These are phyloP conservation scores for Epichloe hybrida DNA, from an alignment of 2,329 filamentous ascomycete species.

Conservation along the genomic window DNA sequence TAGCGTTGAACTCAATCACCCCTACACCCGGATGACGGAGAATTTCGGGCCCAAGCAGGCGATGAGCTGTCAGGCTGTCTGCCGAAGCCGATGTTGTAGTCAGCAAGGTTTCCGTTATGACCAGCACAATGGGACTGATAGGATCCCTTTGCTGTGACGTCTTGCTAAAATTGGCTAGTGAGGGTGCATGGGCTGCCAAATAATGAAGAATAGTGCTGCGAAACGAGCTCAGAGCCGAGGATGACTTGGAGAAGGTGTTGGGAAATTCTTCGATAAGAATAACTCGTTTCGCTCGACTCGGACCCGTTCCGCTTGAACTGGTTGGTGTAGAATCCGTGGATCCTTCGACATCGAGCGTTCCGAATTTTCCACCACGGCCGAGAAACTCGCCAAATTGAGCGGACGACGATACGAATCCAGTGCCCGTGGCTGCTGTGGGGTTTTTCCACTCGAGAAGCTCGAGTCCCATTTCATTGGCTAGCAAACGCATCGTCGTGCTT, in stretches of 20 bases:
- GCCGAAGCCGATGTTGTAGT: constrained; percentile 73
- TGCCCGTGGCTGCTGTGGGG: constrained; percentile 47
- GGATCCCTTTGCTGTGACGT: constrained; percentile 26
- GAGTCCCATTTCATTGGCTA: constrained; percentile 64
- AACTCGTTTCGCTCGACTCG: constrained; percentile 30
- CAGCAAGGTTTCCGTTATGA: constrained; percentile 82
- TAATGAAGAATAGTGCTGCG: constrained; percentile 63
- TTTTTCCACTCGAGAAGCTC: constrained; percentile 87
- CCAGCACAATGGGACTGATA: constrained; percentile 65
- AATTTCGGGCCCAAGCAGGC: constrained; percentile 76
- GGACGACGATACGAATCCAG: constrained; percentile 55
- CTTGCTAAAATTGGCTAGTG: constrained; percentile 33
- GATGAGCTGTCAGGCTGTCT: constrained; percentile 87
- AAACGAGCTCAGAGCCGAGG: constrained; percentile 54
- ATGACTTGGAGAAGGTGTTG: constrained; percentile 56
- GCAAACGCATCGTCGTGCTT: constrained; percentile 68
- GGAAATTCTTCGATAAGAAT: constrained; percentile 76
- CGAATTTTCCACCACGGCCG: constrained; percentile 65
- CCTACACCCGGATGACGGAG: constrained; percentile 65
- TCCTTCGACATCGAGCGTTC: constrained; percentile 44
- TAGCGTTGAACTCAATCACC: constrained; percentile 82
- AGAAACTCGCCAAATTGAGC: constrained; percentile 89
- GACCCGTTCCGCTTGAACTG: constrained; percentile 9
- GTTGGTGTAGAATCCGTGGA: constrained; percentile 15
- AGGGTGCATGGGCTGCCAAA: constrained; percentile 52